These are phyloP conservation scores for Phanerochaete sordida DNA, from an alignment of 768 basidiomycete species.

Conservation along the genomic window DNA sequence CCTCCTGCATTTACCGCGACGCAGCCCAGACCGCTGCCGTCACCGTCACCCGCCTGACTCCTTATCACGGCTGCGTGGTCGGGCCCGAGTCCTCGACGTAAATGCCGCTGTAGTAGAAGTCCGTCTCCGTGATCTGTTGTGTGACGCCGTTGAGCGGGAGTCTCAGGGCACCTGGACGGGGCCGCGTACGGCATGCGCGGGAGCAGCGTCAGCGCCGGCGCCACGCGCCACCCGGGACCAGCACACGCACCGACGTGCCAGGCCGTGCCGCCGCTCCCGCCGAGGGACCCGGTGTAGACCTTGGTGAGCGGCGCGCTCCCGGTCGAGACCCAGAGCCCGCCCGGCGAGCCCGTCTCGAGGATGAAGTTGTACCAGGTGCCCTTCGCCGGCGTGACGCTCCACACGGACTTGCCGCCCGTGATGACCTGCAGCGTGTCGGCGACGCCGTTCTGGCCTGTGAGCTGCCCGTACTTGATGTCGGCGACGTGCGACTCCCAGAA, in stretches of 20 bases:
- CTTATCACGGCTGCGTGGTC: slow-evolving; percentile 20
- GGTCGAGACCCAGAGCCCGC: slow-evolving; percentile 24
- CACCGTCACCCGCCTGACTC: no score
- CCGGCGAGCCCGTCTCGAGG: slow-evolving; percentile 18
- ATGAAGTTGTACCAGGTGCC: slow-evolving; percentile 24
- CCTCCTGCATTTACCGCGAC: no score
- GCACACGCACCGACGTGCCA: slow-evolving; percentile 21
- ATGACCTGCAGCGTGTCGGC: slow-evolving; percentile 21
- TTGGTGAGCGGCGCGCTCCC: slow-evolving; percentile 16
- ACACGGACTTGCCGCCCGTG: slow-evolving; percentile 21
- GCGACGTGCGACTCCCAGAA: slow-evolving; percentile 23
- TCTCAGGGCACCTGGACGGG: slow-evolving; percentile 13
- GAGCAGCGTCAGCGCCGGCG: no score
- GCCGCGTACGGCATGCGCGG: no score
- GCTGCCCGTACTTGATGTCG: slow-evolving; percentile 19
- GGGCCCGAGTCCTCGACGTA: slow-evolving; percentile 21
- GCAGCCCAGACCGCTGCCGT: no score
- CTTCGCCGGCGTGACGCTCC: slow-evolving; percentile 20
- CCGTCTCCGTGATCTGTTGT: slow-evolving; percentile 18
- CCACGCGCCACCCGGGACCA: no score
- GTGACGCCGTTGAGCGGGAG: slow-evolving; percentile 16
- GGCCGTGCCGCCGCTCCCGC: slow-evolving; percentile 18
- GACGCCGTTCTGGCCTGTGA: slow-evolving; percentile 18
- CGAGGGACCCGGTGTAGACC: slow-evolving; percentile 19
- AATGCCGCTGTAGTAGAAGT: slow-evolving; percentile 17